Conservation (phyloP, 345 rosid genomes). For the Eucalyptus pauciflora region DNA sequence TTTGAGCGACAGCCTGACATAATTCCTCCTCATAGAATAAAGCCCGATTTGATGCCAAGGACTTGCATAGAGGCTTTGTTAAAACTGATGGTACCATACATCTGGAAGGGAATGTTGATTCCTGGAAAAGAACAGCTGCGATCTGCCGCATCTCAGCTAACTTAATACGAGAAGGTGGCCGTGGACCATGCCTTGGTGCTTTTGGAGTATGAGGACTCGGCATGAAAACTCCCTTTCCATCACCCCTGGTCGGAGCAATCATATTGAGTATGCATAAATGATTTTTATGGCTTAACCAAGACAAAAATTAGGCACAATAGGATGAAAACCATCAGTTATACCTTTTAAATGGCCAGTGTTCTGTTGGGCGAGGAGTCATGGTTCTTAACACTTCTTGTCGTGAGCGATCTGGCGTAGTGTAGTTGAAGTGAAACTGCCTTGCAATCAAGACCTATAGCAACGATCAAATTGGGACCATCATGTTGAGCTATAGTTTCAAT, state of each 20-base stretch:
- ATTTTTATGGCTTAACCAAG: neutral
- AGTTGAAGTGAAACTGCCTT: slow-evolving; percentile 75
- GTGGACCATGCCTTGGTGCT: slow-evolving; percentile 91
- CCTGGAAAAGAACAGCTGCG: slow-evolving; percentile 88
- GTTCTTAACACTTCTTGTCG: slow-evolving; percentile 68
- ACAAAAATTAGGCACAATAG: neutral
- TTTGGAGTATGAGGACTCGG: slow-evolving; percentile 73
- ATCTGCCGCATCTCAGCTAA: slow-evolving; percentile 70
- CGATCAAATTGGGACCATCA: neutral
- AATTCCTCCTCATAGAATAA: slow-evolving; percentile 89
- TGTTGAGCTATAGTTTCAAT: neutral
- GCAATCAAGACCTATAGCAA: slow-evolving; percentile 61
- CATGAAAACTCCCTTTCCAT: slow-evolving; percentile 28
- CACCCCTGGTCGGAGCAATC: slow-evolving; percentile 42
- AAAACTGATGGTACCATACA: slow-evolving; percentile 74
- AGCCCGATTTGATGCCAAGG: slow-evolving; percentile 64
- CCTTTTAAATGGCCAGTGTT: slow-evolving; percentile 82
- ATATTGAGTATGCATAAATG: neutral
- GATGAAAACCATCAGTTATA: slow-evolving; percentile 1
- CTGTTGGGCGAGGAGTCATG: slow-evolving; percentile 71
- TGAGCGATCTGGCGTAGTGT: slow-evolving; percentile 87
- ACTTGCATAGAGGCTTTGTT: slow-evolving; percentile 65
- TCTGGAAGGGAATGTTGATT: slow-evolving; percentile 60
- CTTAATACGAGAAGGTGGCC: slow-evolving; percentile 72
- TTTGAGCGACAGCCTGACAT: slow-evolving; percentile 94